Evolutionary conservation across 345 rosid genomes (phyloP).

Genomic region (Lepidium sativum): DNA sequence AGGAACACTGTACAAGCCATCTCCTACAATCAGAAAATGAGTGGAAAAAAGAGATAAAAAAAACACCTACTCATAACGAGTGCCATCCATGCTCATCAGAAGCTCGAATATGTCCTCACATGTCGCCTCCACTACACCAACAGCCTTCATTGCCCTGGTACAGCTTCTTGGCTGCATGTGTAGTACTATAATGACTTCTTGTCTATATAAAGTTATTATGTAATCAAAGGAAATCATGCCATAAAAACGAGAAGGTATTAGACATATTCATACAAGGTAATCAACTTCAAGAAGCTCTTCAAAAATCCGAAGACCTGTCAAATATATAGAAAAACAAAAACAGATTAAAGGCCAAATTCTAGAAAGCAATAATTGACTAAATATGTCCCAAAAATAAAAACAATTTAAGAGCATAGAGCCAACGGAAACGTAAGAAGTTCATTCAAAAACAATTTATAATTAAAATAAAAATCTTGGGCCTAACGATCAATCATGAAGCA

Average conservation of each 20-base stretch:
- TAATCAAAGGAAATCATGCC: slow-evolving; percentile 8
- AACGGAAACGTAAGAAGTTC: neutral
- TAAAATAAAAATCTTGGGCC: neutral
- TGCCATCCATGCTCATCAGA: slow-evolving; percentile 99
- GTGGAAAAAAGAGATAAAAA: neutral
- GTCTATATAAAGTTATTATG: slow-evolving; percentile 12
- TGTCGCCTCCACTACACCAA: slow-evolving; percentile 93
- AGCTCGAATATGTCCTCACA: slow-evolving; percentile 98
- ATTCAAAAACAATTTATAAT: neutral
- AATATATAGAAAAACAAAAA: neutral
- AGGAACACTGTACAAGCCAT: neutral
- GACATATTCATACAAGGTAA: slow-evolving; percentile 66
- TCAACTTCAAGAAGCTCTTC: slow-evolving; percentile 99
- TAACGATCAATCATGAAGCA: neutral
- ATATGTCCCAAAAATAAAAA: neutral
- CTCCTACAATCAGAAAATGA: neutral
- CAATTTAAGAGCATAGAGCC: neutral
- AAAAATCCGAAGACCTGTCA: slow-evolving; percentile 96
- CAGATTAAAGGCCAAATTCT: neutral
- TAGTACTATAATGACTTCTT: slow-evolving; percentile 21
- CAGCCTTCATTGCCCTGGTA: slow-evolving; percentile 99
- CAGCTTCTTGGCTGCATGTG: slow-evolving; percentile 94
- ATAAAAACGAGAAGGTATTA: slow-evolving; percentile 11
- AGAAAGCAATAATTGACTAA: neutral
- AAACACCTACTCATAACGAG: slow-evolving; percentile 92